A percentile compares a stretch with the other conserved stretches of the same genome.
These are phyloP conservation scores for Diaporthe sp. DNA, from an alignment of 2,329 filamentous ascomycete species.

Conservation along the genomic window DNA sequence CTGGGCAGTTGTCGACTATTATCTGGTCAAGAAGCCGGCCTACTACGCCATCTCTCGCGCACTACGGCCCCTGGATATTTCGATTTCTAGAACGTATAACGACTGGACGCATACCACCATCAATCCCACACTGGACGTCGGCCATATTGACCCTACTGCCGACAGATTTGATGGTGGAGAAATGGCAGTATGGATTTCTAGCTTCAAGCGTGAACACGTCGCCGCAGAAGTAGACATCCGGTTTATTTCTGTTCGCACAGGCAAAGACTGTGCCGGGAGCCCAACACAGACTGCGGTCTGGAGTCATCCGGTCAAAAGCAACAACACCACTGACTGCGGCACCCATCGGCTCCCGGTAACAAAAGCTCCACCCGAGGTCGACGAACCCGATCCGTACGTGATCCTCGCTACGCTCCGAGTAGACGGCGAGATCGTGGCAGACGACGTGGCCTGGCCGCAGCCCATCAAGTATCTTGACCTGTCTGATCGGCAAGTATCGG, in stretches of 20 bases:
- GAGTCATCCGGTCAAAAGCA: neutral
- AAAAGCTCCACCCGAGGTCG: neutral
- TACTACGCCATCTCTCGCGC: conserved; percentile 85
- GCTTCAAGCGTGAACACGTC: neutral
- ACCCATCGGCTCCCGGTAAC: conserved; percentile 2
- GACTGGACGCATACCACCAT: conserved; percentile 22
- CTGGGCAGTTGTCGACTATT: conserved; percentile 85
- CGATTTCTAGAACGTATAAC: conserved; percentile 8
- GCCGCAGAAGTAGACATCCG: neutral
- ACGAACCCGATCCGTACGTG: conserved; percentile 5
- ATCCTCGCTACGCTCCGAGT: conserved; percentile 54
- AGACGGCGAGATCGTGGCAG: conserved; percentile 57
- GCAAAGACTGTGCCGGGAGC: neutral
- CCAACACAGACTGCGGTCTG: neutral
- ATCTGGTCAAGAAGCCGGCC: conserved; percentile 82
- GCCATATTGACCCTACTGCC: neutral
- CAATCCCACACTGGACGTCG: conserved; percentile 1
- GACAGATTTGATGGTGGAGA: neutral
- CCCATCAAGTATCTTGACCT: conserved; percentile 73
- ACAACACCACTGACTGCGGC: conserved; percentile 14
- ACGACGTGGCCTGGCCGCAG: conserved; percentile 72
- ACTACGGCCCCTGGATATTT: conserved; percentile 77
- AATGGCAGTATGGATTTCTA: conserved; percentile 9
- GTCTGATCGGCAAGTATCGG: conserved; percentile 56
- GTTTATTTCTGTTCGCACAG: conserved; percentile 8